A percentile compares a stretch with the other conserved stretches of the same genome.
Evolutionary conservation across 179 eudicot genomes (phyloP).

Genomic region (Monotropa hypopitys): DNA sequence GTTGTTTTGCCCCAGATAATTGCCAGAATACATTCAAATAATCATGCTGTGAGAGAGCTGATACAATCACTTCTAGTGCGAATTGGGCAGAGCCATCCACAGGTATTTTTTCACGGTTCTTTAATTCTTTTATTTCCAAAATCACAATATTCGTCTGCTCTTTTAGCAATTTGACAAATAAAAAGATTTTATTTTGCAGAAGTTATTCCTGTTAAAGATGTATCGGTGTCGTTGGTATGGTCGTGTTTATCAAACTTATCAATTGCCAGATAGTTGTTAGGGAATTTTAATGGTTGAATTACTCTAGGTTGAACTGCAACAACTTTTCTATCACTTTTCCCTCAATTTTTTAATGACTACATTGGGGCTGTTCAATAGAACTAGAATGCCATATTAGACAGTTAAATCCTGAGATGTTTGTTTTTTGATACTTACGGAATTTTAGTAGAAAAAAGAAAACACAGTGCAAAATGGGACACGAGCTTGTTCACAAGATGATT

Average conservation of each 20-base stretch:
- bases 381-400: neutral
- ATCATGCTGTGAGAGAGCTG: conserved; percentile 79
- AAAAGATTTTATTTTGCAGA: neutral
- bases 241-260: neutral
- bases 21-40: conserved; percentile 94
- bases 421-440: no score
- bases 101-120: conserved; percentile 37
- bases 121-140: neutral
- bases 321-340: neutral
- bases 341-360: neutral
- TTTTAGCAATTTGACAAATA: neutral
- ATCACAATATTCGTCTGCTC: neutral
- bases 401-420: neutral
- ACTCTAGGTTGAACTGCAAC: neutral
- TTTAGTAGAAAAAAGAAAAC: neutral
- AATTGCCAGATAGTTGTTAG: neutral
- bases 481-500: neutral
- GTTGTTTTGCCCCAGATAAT: conserved; percentile 95
- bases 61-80: conserved; percentile 89
- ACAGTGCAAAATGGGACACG: neutral
- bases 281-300: neutral
- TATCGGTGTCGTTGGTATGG: neutral
- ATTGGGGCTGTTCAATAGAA: neutral
- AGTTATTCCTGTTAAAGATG: neutral
- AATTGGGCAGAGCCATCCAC: conserved; percentile 92